Evolutionary conservation across 148 eudicot genomes (phyloP).

Genomic region (Amaranthus palmeri): DNA sequence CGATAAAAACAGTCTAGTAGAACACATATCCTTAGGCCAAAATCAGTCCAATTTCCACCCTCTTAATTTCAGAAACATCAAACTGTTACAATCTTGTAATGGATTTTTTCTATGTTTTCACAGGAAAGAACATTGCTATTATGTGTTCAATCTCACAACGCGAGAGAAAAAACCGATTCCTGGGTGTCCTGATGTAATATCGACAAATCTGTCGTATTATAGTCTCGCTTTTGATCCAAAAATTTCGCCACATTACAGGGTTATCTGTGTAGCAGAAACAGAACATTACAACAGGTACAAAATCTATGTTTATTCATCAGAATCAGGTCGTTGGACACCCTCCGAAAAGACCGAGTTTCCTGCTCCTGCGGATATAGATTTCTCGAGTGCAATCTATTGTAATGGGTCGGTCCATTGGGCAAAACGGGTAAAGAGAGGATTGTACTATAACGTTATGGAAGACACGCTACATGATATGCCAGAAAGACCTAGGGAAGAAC

Average conservation of each 20-base stretch:
- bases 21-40: constrained; percentile 11
- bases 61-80: constrained; percentile 9
- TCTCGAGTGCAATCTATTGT: constrained; percentile 9
- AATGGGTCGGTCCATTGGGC: constrained; percentile 23
- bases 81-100: constrained; percentile 20
- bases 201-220: constrained; percentile 5
- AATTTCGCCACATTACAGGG: constrained; percentile 17
- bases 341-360: constrained; percentile 1
- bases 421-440: constrained; percentile 7
- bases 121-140: background rate
- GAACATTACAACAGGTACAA: background rate
- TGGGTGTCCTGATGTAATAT: constrained; percentile 4
- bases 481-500: constrained; percentile 16
- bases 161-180: constrained; percentile 11
- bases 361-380: constrained; percentile 23
- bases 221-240: constrained; percentile 17
- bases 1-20: background rate
- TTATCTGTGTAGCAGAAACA: constrained; percentile 10
- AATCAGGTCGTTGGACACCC: constrained; percentile 10
- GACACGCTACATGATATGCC: constrained; percentile 15
- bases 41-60: background rate
- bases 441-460: constrained; percentile 10
- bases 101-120: constrained; percentile 9
- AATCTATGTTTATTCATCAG: constrained; percentile 11
- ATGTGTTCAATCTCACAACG: constrained; percentile 23